Percentiles rank a stretch among this genome's conserved stretches.
phyloP scores from a whole-genome alignment of 345 rosid species.

The Pseudoturritis turrita region DNA sequence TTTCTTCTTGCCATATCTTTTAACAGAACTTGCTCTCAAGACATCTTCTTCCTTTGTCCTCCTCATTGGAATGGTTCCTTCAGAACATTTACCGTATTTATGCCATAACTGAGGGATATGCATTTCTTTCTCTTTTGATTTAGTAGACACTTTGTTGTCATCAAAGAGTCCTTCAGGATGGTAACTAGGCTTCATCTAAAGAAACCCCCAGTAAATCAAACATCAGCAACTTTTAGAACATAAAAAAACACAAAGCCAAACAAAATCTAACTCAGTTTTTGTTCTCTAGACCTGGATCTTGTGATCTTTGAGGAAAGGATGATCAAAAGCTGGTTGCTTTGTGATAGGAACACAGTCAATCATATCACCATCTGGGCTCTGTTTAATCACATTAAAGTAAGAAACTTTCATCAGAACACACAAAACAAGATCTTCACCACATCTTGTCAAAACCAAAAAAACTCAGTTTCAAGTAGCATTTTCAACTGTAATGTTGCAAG shows the following conservation, averaged over 20 bases:
- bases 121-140: conserved; percentile 44
- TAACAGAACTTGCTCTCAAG: conserved; percentile 86
- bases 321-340: conserved; percentile 95
- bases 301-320: conserved; percentile 92
- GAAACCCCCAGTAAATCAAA: neutral
- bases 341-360: conserved; percentile 86
- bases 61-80: conserved; percentile 80
- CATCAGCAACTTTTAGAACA: neutral
- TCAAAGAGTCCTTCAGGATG: conserved; percentile 87
- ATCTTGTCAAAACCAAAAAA: neutral
- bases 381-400: conserved; percentile 22
- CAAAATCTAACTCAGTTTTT: neutral
- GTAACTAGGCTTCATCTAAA: conserved; percentile 79
- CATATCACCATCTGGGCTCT: conserved; percentile 77
- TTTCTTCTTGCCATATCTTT: conserved; percentile 93
- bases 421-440: neutral
- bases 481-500: neutral
- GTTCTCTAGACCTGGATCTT: conserved; percentile 68
- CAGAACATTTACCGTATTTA: conserved; percentile 60
- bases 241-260: neutral
- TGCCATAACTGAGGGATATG: conserved; percentile 86
- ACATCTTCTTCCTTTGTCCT: conserved; percentile 88
- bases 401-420: neutral
- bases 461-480: neutral
- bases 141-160: conserved; percentile 54